Evolutionary conservation across 805 yeast genomes (phyloP).

Genomic region (Candida sithepensis): DNA sequence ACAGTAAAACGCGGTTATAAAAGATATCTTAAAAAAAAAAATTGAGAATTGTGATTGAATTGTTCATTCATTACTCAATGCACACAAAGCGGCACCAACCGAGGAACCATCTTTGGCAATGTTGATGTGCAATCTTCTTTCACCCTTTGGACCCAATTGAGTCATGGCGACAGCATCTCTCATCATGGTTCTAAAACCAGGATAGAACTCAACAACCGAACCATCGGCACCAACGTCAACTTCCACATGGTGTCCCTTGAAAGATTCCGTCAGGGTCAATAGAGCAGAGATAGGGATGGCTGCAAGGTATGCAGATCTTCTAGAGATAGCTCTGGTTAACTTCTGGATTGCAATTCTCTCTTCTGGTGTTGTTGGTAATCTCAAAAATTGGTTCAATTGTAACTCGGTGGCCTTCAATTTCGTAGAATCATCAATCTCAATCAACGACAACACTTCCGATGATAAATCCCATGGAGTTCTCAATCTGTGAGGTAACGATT

Average conservation of each 20-base stretch:
- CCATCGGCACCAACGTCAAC: conserved; percentile 97
- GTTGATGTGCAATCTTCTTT: conserved; percentile 68
- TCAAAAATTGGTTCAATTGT: conserved; percentile 59
- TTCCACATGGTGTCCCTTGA: conserved; percentile 59
- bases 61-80: conserved; percentile 33
- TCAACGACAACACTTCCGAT: conserved; percentile 79
- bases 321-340: conserved; percentile 74
- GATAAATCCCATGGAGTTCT: conserved; percentile 74
- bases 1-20: no score
- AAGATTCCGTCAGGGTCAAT: conserved; percentile 59
- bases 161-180: conserved; percentile 73
- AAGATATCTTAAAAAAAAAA: no score
- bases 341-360: conserved; percentile 75
- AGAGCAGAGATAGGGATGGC: conserved; percentile 90
- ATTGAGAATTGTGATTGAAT: no score
- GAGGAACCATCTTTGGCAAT: conserved; percentile 96
- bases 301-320: conserved; percentile 85
- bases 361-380: conserved; percentile 63
- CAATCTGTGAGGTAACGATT: conserved; percentile 55
- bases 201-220: conserved; percentile 88
- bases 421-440: conserved; percentile 81
- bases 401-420: conserved; percentile 68
- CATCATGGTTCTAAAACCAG: conserved; percentile 78
- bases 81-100: conserved; percentile 96
- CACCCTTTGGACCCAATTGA: conserved; percentile 70